Base-by-base conservation (phyloP, 345 rosid genomes). In the Trapa incisa region DNA sequence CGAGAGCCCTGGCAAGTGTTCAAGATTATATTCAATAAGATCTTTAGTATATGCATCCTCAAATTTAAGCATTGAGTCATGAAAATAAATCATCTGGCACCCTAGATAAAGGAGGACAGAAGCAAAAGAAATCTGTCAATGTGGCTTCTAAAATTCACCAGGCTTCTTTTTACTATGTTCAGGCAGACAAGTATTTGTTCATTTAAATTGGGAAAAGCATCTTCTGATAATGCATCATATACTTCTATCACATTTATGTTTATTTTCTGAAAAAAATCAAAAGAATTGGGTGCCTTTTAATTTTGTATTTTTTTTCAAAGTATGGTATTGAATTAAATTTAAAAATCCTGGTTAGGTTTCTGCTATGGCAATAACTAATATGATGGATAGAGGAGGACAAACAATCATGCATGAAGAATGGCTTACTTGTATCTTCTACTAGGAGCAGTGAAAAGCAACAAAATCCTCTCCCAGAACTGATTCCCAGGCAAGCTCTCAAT, bases 401-500 rank as follows among this genome's bases (percentile, higher is more conserved):
- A 22, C 29, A 22, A 22, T 22, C 29, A 35, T 15, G 60, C 32
- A 54, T 29, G 35, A n/a, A 17, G 60, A 42, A 37, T 33, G 48
- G 72, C 81, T 75, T 80, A 93, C 98, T 88, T 93, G 94, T 90
- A 87, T 82, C 97, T 73, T 67, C 96, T 83, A 71, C 95, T 84
- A 64, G 98, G 97, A 52, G 95, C 90, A 61, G 95, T 87, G 81
- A 93, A 90, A 62, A 93, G 94, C 81, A 90, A 77, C 65, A 93
- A 72, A 76, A 90, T 87, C 77, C 98, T 83, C 87, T 90, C 98
- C 98, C 98, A 90, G 47, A 88, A 90, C 65, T 93, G 98, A 75
- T 93, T 93, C 57, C 97, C 98, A 0, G 98, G 98, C 77, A 93
- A 81, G 81, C 90, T 93, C 65, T 93, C 98, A 29, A 88, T 88